phyloP scores from a whole-genome alignment of 345 rosid genomes.

The Stellera chamaejasme region DNA sequence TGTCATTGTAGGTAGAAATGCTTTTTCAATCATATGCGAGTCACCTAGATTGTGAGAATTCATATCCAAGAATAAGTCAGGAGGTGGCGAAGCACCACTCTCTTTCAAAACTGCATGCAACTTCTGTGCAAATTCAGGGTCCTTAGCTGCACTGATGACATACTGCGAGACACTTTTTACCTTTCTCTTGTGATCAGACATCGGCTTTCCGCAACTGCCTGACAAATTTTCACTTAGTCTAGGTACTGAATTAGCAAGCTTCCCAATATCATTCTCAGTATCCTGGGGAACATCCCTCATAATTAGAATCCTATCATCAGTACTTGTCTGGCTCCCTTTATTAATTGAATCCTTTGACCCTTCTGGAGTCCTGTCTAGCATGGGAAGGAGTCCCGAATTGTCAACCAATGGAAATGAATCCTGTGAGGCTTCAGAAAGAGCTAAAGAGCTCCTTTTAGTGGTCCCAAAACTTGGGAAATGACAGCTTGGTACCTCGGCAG shows the following conservation, averaged over 20 bases:
- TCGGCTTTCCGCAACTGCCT: constrained; percentile 33
- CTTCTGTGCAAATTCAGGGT: constrained; percentile 89
- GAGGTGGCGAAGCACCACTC: constrained; percentile 89
- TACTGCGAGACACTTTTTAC: constrained; percentile 80
- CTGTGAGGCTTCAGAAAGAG: constrained; percentile 24
- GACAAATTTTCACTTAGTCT: constrained; percentile 35
- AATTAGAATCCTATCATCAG: constrained; percentile 24
- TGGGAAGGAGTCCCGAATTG: constrained; percentile 20
- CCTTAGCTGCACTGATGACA: constrained; percentile 87
- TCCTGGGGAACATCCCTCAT: constrained; percentile 44
- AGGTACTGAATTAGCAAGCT: constrained; percentile 37
- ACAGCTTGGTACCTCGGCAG: constrained; percentile 78
- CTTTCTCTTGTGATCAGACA: constrained; percentile 65
- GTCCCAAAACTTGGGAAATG: constrained; percentile 46
- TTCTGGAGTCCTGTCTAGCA: constrained; percentile 15
- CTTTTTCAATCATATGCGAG: constrained; percentile 26
- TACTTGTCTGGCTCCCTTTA: constrained; percentile 30
- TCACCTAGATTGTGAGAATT: constrained; percentile 39
- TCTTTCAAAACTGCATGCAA: constrained; percentile 81
- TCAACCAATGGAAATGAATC: constrained; percentile 29
- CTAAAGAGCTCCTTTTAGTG: constrained; percentile 37
- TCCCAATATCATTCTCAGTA: constrained; percentile 64
- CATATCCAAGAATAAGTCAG: constrained; percentile 63
- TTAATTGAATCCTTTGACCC: constrained; percentile 24
- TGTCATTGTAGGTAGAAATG: constrained; percentile 19